A percentile compares a stretch with the other conserved stretches of the same genome.
These are phyloP conservation scores for Annona cherimola DNA, from an alignment of 164 flowering plant species.

Conservation along the genomic window DNA sequence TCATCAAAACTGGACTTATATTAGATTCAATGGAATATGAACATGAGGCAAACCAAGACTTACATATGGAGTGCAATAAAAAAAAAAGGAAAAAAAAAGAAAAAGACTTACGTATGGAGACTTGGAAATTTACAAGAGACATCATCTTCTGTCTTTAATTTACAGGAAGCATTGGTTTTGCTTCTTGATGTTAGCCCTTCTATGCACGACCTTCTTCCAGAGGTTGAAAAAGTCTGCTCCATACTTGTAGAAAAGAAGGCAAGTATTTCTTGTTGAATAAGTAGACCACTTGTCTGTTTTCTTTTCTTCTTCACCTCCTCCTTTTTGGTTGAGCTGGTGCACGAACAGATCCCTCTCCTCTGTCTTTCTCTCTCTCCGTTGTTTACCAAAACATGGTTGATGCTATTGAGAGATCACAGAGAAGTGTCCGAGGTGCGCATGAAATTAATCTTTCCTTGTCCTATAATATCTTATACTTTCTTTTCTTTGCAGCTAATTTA, in stretches of 20 bases:
- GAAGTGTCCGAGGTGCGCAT: not conserved
- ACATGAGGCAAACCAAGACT: not conserved
- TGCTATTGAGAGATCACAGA: not conserved
- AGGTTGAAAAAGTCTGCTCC: constrained; percentile 66
- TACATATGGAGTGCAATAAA: not conserved
- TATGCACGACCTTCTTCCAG: constrained; percentile 68
- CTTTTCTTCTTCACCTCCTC: not conserved
- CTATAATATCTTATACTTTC: not conserved
- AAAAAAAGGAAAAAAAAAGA: too few species aligned
- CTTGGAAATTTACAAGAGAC: not conserved
- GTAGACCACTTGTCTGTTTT: not conserved
- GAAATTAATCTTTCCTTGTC: not conserved
- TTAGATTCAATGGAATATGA: not conserved
- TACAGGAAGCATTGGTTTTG: constrained; percentile 69
- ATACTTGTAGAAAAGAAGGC: constrained; percentile 87
- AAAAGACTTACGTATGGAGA: not conserved
- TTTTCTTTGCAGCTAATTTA: constrained; percentile 61
- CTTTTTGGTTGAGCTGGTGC: not conserved
- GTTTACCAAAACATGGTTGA: not conserved
- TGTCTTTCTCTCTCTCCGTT: not conserved
- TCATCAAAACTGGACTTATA: too few species aligned
- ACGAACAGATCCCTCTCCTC: not conserved
- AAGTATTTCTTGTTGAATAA: constrained; percentile 1
- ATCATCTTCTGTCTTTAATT: not conserved
- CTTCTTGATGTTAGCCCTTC: constrained; percentile 85